Evolutionary conservation across 306 rosid species (phyloP), one percentile per base, ranked within the genome.

Genomic region (Pterocarpus santalinus): DNA sequence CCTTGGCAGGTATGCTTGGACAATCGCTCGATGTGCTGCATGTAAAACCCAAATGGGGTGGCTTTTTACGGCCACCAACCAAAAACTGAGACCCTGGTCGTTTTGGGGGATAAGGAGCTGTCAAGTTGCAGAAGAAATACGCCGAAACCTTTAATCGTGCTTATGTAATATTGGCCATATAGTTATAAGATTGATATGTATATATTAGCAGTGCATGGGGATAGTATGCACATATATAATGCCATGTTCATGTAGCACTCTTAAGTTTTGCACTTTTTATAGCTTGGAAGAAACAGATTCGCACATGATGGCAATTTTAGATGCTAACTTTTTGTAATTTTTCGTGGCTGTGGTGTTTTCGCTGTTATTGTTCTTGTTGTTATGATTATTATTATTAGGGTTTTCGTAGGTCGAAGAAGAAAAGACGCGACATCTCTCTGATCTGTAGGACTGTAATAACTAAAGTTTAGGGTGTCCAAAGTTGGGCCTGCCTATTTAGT

Each of bases 91-190:
- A 85, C 99, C 99, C 7, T 83, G 66, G 61, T 72, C 86, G 15
- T 95, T 95, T 80, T 95, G 98, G 99, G 99, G 94, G 70, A 89
- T 95, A 69, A 89, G 97, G 46, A 86, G 92, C 75, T 86, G 92
- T 71, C 90, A 93, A 86, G 86, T 95, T 80, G 94, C 93, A 9
- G 94, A 91, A 70, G 90, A 82, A 73, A 82, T 81, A 56, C 79
- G 66, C 69, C 17, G 14, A 60, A 52, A 65, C 70, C 65, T 44
- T 65, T 51, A 67, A 47, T 83, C 56, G n/a, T 75, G 35, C 36
- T 63, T 75, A 67, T 58, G 71, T 57, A n/a, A 36, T 15, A 10
- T 58, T 55, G 55, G 30, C 36, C 76, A 34, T 36, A 64, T 72
- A 43, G 66, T 72, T 80, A 35, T 28, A 56, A 56, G 61, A 51